Evolutionary conservation across 129 eudicot species (phyloP).

Genomic region (Calendula officinalis): DNA sequence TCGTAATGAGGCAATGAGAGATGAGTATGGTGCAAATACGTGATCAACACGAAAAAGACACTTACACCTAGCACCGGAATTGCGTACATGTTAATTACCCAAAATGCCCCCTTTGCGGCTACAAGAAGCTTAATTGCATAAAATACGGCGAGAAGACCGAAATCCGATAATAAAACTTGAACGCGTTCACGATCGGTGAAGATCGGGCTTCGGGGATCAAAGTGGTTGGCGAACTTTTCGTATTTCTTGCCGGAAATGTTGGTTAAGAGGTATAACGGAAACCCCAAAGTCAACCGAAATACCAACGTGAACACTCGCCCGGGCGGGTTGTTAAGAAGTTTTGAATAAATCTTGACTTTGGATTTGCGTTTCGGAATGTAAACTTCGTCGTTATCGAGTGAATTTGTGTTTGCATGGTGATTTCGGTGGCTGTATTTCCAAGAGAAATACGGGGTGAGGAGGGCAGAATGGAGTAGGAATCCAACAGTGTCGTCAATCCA

Average conservation of each 20-base stretch:
- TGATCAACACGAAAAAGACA: conserved; percentile 36
- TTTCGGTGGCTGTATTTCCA: conserved; percentile 40
- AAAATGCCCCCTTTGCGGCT: conserved; percentile 31
- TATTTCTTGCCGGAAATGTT: conserved; percentile 39
- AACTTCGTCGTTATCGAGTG: conserved; percentile 35
- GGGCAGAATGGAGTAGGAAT: conserved; percentile 25
- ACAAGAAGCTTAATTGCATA: conserved; percentile 32
- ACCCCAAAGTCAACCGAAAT: conserved; percentile 33
- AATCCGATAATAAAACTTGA: conserved; percentile 34
- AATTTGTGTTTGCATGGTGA: conserved; percentile 39
- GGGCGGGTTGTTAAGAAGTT: conserved; percentile 33
- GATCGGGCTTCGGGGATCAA: conserved; percentile 39
- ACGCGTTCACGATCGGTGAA: conserved; percentile 39
- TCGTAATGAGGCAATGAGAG: conserved; percentile 40
- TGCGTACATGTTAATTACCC: conserved; percentile 38
- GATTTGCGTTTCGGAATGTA: conserved; percentile 37
- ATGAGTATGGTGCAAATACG: conserved; percentile 43
- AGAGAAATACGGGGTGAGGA: conserved; percentile 36
- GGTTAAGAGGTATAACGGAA: conserved; percentile 33
- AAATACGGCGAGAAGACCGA: conserved; percentile 33
- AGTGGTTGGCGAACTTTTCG: conserved; percentile 40
- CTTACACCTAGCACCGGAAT: conserved; percentile 34
- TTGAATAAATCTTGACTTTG: conserved; percentile 13
- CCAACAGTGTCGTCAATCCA: conserved; percentile 27
- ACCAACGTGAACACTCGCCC: conserved; percentile 31